Evolutionary conservation across 2,329 filamentous ascomycete species (phyloP).

Genomic region (Pseudopyrenochaeta lycopersici): DNA sequence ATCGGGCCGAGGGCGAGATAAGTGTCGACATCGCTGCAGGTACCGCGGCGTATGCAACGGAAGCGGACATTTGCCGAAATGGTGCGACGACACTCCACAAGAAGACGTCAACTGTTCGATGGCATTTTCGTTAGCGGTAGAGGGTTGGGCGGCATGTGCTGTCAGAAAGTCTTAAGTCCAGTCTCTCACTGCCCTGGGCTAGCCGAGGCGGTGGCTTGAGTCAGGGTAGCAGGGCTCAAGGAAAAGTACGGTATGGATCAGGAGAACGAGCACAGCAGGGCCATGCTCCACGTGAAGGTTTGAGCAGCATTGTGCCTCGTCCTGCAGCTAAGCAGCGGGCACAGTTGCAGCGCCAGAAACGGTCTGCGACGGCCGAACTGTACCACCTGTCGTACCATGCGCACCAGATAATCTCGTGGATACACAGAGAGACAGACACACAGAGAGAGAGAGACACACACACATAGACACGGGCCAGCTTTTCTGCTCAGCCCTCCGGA

Average conservation of each 20-base stretch:
- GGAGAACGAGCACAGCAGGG: slow-evolving; percentile 1
- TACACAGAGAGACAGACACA: too few relatives aligned
- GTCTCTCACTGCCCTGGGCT: background rate
- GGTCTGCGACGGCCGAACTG: too few relatives aligned
- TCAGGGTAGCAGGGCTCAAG: background rate
- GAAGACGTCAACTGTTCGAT: background rate
- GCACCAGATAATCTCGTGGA: slow-evolving; percentile 14
- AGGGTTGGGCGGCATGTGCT: background rate
- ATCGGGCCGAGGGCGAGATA: background rate
- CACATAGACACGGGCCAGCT: too few relatives aligned
- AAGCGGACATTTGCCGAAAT: background rate
- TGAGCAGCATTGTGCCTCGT: background rate
- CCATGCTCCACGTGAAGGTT: background rate
- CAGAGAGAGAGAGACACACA: too few relatives aligned
- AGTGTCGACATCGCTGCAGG: background rate
- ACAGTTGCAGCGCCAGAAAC: too few relatives aligned
- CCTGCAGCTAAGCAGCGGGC: background rate
- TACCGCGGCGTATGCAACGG: background rate
- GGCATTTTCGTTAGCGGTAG: background rate
- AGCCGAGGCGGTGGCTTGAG: background rate
- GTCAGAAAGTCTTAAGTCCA: background rate
- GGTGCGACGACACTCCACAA: background rate
- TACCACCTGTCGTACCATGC: slow-evolving; percentile 18
- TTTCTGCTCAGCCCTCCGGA: background rate
- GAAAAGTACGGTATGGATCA: background rate